A percentile compares a stretch with the other conserved stretches of the same genome.
phyloP scores from a whole-genome alignment of 2,329 filamentous ascomycete genomes.

The Escovopsis sp. region DNA sequence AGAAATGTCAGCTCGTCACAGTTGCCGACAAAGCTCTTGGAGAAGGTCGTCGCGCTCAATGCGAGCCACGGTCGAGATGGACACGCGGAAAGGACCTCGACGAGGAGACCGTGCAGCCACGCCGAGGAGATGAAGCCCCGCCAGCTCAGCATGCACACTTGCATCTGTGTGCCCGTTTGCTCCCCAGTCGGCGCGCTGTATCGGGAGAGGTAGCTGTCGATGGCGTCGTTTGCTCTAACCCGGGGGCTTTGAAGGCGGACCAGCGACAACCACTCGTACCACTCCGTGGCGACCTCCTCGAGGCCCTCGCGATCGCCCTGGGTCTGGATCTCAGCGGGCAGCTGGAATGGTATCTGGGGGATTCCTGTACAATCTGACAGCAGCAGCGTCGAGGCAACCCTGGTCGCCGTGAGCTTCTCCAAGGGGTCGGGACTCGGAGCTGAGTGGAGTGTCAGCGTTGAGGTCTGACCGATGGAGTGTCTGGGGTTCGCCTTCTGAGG shows the following conservation, averaged over 20 bases:
- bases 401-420: slow-evolving; percentile 25
- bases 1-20: slow-evolving; percentile 38
- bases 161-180: slow-evolving; percentile 11
- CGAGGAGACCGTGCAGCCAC: slow-evolving; percentile 35
- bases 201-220: slow-evolving; percentile 55
- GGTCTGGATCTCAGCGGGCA: slow-evolving; percentile 15
- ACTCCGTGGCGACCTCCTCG: slow-evolving; percentile 45
- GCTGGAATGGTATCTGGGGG: slow-evolving; percentile 11
- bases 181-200: slow-evolving; percentile 40
- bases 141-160: slow-evolving; percentile 40
- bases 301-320: slow-evolving; percentile 31
- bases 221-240: slow-evolving; percentile 35
- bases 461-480: background rate
- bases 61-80: slow-evolving; percentile 39
- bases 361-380: slow-evolving; percentile 8
- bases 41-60: slow-evolving; percentile 36
- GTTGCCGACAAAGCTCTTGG: slow-evolving; percentile 26
- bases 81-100: slow-evolving; percentile 27
- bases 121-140: slow-evolving; percentile 38
- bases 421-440: slow-evolving; percentile 36
- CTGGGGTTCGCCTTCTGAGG: too few species aligned
- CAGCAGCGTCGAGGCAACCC: slow-evolving; percentile 20
- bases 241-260: slow-evolving; percentile 50
- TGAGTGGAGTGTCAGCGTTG: slow-evolving; percentile 10
- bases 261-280: slow-evolving; percentile 66